phyloP scores from a whole-genome alignment of 2,329 filamentous ascomycete species.

The Hypomyces rosellus region DNA sequence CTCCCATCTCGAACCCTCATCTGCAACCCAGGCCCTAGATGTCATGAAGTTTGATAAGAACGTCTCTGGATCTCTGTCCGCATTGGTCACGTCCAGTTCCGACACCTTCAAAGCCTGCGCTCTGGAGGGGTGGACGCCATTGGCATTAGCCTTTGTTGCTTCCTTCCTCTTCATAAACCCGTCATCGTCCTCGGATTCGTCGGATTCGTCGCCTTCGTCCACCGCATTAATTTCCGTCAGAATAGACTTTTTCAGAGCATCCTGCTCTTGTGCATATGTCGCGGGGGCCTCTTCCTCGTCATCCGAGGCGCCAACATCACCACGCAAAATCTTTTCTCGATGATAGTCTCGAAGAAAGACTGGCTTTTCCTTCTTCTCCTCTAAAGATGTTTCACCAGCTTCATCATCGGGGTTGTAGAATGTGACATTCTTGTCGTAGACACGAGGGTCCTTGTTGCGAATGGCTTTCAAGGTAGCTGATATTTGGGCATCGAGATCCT shows the following conservation, averaged over 20 bases:
- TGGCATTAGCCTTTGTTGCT: constrained; percentile 31
- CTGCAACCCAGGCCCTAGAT: constrained; percentile 81
- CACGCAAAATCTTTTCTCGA: constrained; percentile 76
- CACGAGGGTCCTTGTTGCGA: constrained; percentile 79
- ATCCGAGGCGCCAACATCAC: constrained; percentile 54
- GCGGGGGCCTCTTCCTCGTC: constrained; percentile 51
- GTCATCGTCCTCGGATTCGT: constrained; percentile 52
- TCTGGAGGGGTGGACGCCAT: constrained; percentile 53
- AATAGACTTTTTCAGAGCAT: constrained; percentile 69
- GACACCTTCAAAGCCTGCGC: constrained; percentile 39
- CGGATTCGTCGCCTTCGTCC: constrained; percentile 36
- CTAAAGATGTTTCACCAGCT: constrained; percentile 23
- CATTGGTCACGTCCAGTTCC: constrained; percentile 62
- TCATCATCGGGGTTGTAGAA: constrained; percentile 69
- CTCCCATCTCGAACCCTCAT: constrained; percentile 59
- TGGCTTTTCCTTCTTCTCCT: constrained; percentile 68
- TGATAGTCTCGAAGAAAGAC: constrained; percentile 89
- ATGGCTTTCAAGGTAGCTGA: constrained; percentile 82
- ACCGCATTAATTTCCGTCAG: constrained; percentile 73
- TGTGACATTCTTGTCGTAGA: constrained; percentile 73
- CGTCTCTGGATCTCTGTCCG: constrained; percentile 83
- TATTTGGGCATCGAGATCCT: constrained; percentile 80
- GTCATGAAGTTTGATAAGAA: constrained; percentile 95
- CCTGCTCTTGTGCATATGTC: constrained; percentile 87
- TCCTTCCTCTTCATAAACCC: constrained; percentile 67